These are phyloP conservation scores for Apostasia ramifera DNA, from an alignment of 106 monocot species.

Conservation along the genomic window DNA sequence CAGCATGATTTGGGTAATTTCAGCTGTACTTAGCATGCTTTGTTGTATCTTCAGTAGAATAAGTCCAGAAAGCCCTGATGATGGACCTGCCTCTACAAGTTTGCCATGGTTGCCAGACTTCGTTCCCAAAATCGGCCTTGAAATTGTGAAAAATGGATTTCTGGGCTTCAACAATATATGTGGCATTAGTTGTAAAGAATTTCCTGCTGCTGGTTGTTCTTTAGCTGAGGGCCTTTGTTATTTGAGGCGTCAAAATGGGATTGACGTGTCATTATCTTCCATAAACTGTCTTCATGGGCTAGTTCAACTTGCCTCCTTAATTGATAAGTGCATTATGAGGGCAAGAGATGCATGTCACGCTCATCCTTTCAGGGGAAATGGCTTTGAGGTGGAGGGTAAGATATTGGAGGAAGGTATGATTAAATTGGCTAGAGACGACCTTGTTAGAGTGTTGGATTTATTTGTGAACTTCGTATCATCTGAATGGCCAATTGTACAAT, in stretches of 20 bases:
- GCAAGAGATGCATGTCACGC: constrained; percentile 32
- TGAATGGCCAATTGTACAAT: constrained; percentile 41
- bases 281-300: constrained; percentile 70
- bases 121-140: constrained; percentile 78
- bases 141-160: constrained; percentile 61
- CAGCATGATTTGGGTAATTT: constrained; percentile 63
- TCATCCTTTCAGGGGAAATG: constrained; percentile 7
- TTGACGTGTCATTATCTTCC: constrained; percentile 52
- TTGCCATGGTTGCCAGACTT: constrained; percentile 84
- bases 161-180: constrained; percentile 23
- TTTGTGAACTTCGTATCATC: constrained; percentile 27
- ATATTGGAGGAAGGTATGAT: constrained; percentile 65
- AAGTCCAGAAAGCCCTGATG: constrained; percentile 11
- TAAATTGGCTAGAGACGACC: constrained; percentile 42
- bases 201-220: constrained; percentile 20
- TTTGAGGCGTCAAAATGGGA: constrained; percentile 31
- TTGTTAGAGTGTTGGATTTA: constrained; percentile 20
- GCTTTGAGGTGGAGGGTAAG: constrained; percentile 28
- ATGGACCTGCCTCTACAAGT: not conserved
- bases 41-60: constrained; percentile 45
- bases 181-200: not conserved
- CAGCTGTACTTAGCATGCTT: constrained; percentile 76
- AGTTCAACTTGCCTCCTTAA: constrained; percentile 29
- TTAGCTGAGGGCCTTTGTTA: constrained; percentile 39
- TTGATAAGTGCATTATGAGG: constrained; percentile 51